Evolutionary conservation across 2,329 filamentous ascomycete species (phyloP).

Genomic region (Thielaviopsis ethacetica): DNA sequence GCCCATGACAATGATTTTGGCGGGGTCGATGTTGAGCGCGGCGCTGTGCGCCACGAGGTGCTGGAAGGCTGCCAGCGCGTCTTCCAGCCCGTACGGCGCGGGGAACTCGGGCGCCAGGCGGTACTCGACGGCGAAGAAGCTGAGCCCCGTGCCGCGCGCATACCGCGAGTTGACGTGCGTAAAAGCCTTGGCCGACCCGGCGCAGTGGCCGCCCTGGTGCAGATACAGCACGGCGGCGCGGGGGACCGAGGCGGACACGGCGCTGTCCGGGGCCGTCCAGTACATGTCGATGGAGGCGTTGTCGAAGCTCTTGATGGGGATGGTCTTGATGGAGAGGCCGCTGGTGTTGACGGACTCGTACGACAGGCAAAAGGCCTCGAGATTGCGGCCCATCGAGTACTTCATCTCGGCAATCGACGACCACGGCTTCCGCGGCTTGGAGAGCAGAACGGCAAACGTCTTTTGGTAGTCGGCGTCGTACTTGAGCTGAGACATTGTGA

Average conservation of each 20-base stretch:
- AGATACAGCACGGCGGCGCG: conserved; percentile 21
- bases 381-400: not conserved
- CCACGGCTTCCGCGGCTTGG: not conserved
- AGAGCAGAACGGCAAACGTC: not conserved
- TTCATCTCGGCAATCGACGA: not conserved
- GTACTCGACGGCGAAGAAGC: conserved; percentile 25
- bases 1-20: conserved; percentile 15
- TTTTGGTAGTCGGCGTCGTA: conserved; percentile 5
- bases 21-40: conserved; percentile 13
- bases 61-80: conserved; percentile 19
- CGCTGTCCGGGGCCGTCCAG: conserved; percentile 11
- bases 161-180: conserved; percentile 16
- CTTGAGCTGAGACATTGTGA: not conserved
- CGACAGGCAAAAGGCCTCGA: not conserved
- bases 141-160: conserved; percentile 18
- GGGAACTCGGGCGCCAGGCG: conserved; percentile 26
- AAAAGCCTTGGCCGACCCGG: conserved; percentile 17
- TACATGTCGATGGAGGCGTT: conserved; percentile 12
- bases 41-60: conserved; percentile 16
- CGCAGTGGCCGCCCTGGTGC: conserved; percentile 27
- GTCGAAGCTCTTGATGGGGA: conserved; percentile 13
- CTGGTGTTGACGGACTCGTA: not conserved
- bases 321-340: not conserved
- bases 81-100: conserved; percentile 21
- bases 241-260: not conserved